phyloP scores from a whole-genome alignment of 2,329 filamentous ascomycete genomes.

The Fusarium pseudocircinatum region DNA sequence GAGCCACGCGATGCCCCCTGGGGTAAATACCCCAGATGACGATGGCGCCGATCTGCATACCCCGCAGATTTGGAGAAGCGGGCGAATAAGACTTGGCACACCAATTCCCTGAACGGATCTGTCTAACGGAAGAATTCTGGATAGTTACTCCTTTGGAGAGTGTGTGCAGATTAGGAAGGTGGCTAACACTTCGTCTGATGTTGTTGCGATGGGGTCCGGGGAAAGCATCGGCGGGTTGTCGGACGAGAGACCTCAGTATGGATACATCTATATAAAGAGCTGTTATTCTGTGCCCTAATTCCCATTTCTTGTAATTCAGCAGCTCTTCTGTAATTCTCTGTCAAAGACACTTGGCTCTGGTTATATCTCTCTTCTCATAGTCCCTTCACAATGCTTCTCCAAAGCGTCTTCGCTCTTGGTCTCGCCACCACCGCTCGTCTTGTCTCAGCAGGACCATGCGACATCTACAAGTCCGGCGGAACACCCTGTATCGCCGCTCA shows the following conservation, averaged over 20 bases:
- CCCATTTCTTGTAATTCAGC: neutral
- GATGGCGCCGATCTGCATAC: conserved; percentile 1
- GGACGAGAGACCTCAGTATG: neutral
- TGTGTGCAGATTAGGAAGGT: neutral
- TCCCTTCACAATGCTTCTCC: neutral
- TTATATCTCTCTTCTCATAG: fast-evolving
- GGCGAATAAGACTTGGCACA: neutral
- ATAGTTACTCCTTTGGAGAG: neutral
- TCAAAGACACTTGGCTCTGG: neutral
- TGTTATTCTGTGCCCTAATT: neutral
- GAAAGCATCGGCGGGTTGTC: neutral
- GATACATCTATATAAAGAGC: neutral
- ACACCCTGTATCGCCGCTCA: conserved; percentile 27
- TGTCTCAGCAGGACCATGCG: conserved; percentile 14
- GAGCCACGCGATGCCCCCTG: neutral
- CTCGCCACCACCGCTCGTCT: conserved; percentile 1
- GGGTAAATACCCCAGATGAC: neutral
- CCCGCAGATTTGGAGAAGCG: conserved; percentile 12
- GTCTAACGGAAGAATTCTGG: neutral
- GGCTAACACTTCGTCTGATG: neutral
- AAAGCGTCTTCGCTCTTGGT: conserved; percentile 8
- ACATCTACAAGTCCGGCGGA: conserved; percentile 14
- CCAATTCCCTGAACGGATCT: neutral
- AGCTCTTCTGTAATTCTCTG: neutral
- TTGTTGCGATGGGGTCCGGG: neutral